These are phyloP conservation scores for Paraphaeosphaeria minitans DNA, from an alignment of 2,329 filamentous ascomycete genomes.

Conservation along the genomic window DNA sequence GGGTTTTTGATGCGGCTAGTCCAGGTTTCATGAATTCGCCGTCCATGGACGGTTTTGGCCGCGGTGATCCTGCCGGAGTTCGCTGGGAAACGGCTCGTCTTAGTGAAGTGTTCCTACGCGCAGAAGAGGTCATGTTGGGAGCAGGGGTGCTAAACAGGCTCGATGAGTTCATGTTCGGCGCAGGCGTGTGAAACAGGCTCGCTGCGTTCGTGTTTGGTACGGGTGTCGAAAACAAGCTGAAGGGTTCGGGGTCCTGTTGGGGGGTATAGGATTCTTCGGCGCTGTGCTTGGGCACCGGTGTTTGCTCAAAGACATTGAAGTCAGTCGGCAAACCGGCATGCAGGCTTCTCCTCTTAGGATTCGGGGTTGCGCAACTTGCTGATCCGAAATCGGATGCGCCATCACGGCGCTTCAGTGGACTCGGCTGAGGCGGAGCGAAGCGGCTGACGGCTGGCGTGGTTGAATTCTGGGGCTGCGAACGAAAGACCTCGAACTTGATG, in stretches of 20 bases:
- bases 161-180: slow-evolving; percentile 20
- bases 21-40: slow-evolving; percentile 60
- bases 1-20: slow-evolving; percentile 59
- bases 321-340: slow-evolving; percentile 72
- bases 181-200: slow-evolving; percentile 45
- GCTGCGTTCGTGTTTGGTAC: slow-evolving; percentile 32
- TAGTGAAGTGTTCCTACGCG: slow-evolving; percentile 68
- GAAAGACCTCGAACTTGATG: slow-evolving; percentile 54
- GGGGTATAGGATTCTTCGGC: slow-evolving; percentile 30
- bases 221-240: slow-evolving; percentile 45
- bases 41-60: slow-evolving; percentile 47
- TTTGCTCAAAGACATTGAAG: slow-evolving; percentile 78
- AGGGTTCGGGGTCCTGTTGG: slow-evolving; percentile 30
- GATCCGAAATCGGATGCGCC: slow-evolving; percentile 87
- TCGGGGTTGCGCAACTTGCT: slow-evolving; percentile 77
- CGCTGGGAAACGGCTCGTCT: slow-evolving; percentile 87
- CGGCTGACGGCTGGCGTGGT: slow-evolving; percentile 52
- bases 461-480: slow-evolving; percentile 55
- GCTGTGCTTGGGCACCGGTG: slow-evolving; percentile 23
- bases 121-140: slow-evolving; percentile 34
- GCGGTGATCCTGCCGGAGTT: slow-evolving; percentile 56
- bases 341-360: slow-evolving; percentile 87
- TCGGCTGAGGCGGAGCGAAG: slow-evolving; percentile 66
- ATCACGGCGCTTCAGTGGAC: slow-evolving; percentile 90
- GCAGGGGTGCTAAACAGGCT: slow-evolving; percentile 34